phyloP scores from a whole-genome alignment of 2,329 filamentous ascomycete genomes.

The Alternaria triticina region DNA sequence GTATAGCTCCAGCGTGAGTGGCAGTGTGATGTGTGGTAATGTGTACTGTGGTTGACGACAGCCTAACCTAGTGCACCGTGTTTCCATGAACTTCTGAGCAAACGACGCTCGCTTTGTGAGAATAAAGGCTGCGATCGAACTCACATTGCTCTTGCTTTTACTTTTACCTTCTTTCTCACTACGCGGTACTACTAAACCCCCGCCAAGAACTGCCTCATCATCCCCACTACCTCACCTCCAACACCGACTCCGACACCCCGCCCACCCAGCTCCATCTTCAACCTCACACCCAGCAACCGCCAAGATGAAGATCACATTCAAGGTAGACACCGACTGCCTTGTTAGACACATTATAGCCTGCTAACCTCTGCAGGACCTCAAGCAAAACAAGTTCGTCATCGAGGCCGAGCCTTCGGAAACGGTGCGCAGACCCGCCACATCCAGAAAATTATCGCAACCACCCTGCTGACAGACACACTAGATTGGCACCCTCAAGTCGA shows the following conservation, averaged over 20 bases:
- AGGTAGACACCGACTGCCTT: conserved; percentile 54
- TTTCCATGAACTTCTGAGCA: conserved; percentile 33
- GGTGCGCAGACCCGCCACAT: conserved; percentile 59
- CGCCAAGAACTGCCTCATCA: conserved; percentile 14
- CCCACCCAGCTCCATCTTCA: conserved; percentile 28
- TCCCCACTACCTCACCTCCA: conserved; percentile 20
- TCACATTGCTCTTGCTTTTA: background rate
- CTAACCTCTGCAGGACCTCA: conserved; percentile 75
- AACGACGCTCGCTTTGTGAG: background rate
- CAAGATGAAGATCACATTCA: conserved; percentile 74
- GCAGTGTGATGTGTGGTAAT: background rate
- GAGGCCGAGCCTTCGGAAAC: conserved; percentile 92
- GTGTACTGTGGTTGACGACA: background rate
- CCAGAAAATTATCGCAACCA: conserved; percentile 12
- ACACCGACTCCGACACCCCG: conserved; percentile 32
- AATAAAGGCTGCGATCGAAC: background rate
- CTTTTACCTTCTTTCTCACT: conserved; percentile 1
- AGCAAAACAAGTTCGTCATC: conserved; percentile 97
- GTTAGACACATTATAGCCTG: conserved; percentile 9
- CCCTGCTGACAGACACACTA: conserved; percentile 48
- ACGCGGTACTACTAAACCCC: conserved; percentile 4
- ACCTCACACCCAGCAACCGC: conserved; percentile 29
- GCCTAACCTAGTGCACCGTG: background rate
- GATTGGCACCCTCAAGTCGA: conserved; percentile 91
- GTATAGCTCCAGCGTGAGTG: background rate